phyloP scores from a whole-genome alignment of 202 grass and related monocot genomes.

The Eragrostis tef region DNA sequence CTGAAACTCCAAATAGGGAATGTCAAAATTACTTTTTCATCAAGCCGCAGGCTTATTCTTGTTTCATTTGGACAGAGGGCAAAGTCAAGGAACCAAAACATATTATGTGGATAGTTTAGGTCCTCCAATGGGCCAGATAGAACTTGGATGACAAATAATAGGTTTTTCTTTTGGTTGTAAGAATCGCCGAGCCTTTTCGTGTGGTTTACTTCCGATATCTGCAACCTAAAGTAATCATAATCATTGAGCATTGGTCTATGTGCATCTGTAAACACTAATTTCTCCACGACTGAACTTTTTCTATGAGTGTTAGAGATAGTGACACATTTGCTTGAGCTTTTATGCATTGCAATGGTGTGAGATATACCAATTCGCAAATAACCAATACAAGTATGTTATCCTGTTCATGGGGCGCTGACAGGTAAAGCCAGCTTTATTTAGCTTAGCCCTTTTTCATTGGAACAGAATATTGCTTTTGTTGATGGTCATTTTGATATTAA shows the following conservation, averaged over 20 bases:
- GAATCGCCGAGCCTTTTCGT: not conserved
- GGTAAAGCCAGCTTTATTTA: constrained; percentile 76
- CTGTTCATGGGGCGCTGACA: constrained; percentile 54
- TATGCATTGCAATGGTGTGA: constrained; percentile 75
- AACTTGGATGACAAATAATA: not conserved
- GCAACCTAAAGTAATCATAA: not conserved
- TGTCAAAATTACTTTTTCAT: not conserved
- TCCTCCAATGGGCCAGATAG: not conserved
- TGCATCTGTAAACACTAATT: not conserved
- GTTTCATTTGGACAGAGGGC: not conserved
- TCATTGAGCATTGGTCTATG: not conserved
- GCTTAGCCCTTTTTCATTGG: constrained; percentile 55
- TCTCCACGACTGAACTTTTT: not conserved
- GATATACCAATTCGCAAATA: constrained; percentile 66
- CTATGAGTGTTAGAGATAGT: constrained; percentile 58
- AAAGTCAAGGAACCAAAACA: constrained; percentile 12
- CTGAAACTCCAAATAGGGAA: not conserved
- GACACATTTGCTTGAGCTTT: constrained; percentile 61
- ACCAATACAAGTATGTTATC: constrained; percentile 65
- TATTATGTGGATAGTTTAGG: not conserved
- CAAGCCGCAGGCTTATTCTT: not conserved
- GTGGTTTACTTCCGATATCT: not conserved
- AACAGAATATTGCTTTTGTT: constrained; percentile 48
- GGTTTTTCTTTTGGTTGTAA: not conserved
- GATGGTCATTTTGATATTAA: constrained; percentile 43